Evolutionary conservation across 352 stramenopile genomes (phyloP).

Genomic region (Phytophthora europaea): DNA sequence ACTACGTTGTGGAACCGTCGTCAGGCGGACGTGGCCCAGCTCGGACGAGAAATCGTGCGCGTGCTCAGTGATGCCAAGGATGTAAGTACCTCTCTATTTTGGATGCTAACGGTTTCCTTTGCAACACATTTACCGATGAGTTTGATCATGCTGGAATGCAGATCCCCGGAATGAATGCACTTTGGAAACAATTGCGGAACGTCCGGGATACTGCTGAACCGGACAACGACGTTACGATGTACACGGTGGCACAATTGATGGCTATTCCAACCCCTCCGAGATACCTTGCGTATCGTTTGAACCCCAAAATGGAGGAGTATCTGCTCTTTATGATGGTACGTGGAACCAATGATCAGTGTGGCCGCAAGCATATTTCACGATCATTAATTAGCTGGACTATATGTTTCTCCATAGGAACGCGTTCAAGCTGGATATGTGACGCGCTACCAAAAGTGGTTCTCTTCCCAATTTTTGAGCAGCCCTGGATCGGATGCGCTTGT

Average conservation of each 20-base stretch:
- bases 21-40: constrained; percentile 70
- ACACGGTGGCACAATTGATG: constrained; percentile 83
- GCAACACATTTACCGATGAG: constrained; percentile 1
- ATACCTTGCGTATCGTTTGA: constrained; percentile 84
- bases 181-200: constrained; percentile 85
- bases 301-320: constrained; percentile 89
- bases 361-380: neutral
- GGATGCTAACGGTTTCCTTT: neutral
- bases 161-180: constrained; percentile 82
- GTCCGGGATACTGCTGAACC: constrained; percentile 60
- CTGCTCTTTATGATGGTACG: constrained; percentile 89
- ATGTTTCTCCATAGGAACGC: constrained; percentile 51
- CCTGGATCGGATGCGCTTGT: constrained; percentile 78
- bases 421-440: constrained; percentile 82
- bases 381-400: neutral
- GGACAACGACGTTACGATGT: constrained; percentile 58
- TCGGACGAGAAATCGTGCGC: constrained; percentile 83
- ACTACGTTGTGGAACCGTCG: constrained; percentile 77
- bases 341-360: neutral
- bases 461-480: constrained; percentile 78
- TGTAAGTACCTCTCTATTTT: constrained; percentile 41
- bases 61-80: constrained; percentile 86
- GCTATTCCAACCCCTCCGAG: constrained; percentile 73
- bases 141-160: constrained; percentile 32
- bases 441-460: constrained; percentile 91